phyloP scores from a whole-genome alignment of 768 basidiomycete species.

The Mycena vitilis region DNA sequence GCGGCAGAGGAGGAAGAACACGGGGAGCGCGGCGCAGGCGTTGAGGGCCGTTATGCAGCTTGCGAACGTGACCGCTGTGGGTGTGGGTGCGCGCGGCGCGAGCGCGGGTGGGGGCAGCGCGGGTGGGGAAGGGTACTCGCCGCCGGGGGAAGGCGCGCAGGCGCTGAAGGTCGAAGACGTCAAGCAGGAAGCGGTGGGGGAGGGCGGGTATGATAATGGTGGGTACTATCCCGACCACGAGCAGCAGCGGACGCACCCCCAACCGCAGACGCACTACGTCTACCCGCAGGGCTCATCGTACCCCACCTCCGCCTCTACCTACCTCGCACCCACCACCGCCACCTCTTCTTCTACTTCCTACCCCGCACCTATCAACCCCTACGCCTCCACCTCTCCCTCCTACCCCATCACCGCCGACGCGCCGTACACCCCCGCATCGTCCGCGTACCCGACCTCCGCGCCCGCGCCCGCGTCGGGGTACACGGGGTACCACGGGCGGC shows the following conservation, averaged over 20 bases:
- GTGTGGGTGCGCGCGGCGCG: too few species aligned
- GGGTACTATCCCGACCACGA: too few species aligned
- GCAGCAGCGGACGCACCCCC: neutral
- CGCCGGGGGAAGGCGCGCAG: neutral
- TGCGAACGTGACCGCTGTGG: slow-evolving; percentile 1
- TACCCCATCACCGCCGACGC: neutral
- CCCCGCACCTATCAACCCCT: too few species aligned
- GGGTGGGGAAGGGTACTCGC: neutral
- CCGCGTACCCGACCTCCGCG: neutral
- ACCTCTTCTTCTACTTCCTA: too few species aligned
- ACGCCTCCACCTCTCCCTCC: too few species aligned
- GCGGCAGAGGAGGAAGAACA: neutral
- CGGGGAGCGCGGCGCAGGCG: slow-evolving; percentile 34
- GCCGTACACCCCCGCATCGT: neutral
- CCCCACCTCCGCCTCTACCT: too few species aligned
- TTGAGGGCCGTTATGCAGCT: slow-evolving; percentile 29
- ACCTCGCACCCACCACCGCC: too few species aligned
- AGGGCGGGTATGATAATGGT: too few species aligned
- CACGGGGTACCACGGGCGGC: slow-evolving; percentile 11
- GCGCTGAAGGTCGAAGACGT: too few species aligned
- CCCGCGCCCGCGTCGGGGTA: neutral
- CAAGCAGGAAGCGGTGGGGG: too few species aligned
- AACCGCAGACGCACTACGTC: neutral
- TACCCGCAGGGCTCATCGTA: too few species aligned
- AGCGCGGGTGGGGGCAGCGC: neutral